phyloP scores from a whole-genome alignment of 495 filamentous ascomycete species.

The Penicillium malachiteum region DNA sequence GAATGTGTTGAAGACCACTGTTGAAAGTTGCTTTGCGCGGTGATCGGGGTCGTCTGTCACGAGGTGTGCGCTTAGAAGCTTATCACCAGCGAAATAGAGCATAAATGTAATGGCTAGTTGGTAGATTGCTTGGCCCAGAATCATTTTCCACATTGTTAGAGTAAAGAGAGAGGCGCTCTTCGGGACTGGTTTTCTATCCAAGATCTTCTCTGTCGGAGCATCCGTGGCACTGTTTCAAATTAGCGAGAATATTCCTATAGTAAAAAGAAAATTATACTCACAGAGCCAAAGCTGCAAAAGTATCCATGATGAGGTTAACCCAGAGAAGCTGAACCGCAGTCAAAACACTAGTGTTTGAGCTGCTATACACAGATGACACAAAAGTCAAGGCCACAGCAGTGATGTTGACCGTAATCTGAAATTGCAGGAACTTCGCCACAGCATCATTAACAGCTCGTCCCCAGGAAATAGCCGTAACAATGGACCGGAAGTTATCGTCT shows the following conservation, averaged over 20 bases:
- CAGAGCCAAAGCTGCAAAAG: conserved; percentile 80
- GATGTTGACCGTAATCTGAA: conserved; percentile 90
- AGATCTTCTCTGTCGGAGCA: conserved; percentile 72
- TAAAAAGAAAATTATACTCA: conserved; percentile 11
- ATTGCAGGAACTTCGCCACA: conserved; percentile 87
- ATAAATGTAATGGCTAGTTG: conserved; percentile 76
- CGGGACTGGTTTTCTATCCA: conserved; percentile 81
- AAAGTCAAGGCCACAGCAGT: conserved; percentile 84
- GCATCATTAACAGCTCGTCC: conserved; percentile 89
- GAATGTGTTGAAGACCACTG: conserved; percentile 89
- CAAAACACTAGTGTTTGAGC: conserved; percentile 65
- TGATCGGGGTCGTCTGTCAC: conserved; percentile 29
- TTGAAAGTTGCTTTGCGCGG: conserved; percentile 54
- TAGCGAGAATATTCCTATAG: conserved; percentile 2
- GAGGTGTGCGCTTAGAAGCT: conserved; percentile 56
- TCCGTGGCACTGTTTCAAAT: conserved; percentile 60
- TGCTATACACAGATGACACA: conserved; percentile 73
- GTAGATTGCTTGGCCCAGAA: conserved; percentile 80
- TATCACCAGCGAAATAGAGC: conserved; percentile 68
- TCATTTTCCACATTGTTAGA: conserved; percentile 95
- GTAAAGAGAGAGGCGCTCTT: conserved; percentile 76
- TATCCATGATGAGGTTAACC: conserved; percentile 96
- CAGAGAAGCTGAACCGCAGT: conserved; percentile 86
- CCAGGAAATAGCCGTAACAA: conserved; percentile 88
- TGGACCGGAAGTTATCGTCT: conserved; percentile 88